Evolutionary conservation across 1,284 basidiomycete genomes (phyloP).

Genomic region (Naganishia liquefaciens): DNA sequence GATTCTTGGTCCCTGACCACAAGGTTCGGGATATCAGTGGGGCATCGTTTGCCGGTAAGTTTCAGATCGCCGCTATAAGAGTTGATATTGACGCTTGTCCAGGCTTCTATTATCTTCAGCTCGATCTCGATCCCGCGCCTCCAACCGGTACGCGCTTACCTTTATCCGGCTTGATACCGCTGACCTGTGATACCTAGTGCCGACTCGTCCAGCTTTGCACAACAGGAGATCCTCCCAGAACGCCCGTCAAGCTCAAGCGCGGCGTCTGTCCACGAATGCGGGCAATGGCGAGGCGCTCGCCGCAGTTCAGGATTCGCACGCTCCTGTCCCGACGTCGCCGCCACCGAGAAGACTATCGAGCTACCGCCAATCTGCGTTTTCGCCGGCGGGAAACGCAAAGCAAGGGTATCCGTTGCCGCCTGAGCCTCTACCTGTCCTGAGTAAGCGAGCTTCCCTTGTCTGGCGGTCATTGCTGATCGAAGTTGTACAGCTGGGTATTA

Average conservation of each 20-base stretch:
- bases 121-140: constrained; percentile 63
- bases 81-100: constrained; percentile 27
- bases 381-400: neutral
- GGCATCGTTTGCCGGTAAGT: constrained; percentile 87
- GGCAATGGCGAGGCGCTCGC: neutral
- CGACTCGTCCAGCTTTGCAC: constrained; percentile 35
- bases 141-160: constrained; percentile 22
- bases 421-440: constrained; percentile 19
- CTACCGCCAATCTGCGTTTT: neutral
- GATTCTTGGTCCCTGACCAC: constrained; percentile 91
- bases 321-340: neutral
- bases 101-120: constrained; percentile 86
- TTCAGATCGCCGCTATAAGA: neutral
- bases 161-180: constrained; percentile 50
- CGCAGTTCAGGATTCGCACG: neutral
- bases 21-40: constrained; percentile 90
- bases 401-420: constrained; percentile 3
- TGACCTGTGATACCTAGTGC: constrained; percentile 51
- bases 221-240: constrained; percentile 44
- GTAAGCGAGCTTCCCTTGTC: neutral
- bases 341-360: neutral
- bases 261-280: neutral
- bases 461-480: neutral
- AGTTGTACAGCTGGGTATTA: constrained; percentile 62
- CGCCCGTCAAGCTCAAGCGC: constrained; percentile 40